phyloP scores from a whole-genome alignment of 2,329 filamentous ascomycete species.

The Fusarium sp. region DNA sequence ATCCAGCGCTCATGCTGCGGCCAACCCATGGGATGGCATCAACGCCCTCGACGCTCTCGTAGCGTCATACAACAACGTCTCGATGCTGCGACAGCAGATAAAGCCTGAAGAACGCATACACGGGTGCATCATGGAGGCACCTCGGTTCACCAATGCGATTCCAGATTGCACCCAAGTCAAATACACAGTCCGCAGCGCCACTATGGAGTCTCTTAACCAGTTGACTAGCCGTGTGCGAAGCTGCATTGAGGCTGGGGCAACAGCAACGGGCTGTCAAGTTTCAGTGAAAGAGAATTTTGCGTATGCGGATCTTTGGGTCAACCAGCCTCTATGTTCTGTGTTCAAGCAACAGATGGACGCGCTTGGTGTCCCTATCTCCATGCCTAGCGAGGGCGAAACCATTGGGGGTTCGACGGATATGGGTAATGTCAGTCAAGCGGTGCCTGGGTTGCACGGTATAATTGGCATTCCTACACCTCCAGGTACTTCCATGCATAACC shows the following conservation, averaged over 20 bases:
- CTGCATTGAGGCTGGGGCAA: background rate
- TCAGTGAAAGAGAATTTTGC: background rate
- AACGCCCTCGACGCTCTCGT: background rate
- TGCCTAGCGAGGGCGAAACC: background rate
- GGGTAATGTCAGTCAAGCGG: background rate
- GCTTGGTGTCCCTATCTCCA: background rate
- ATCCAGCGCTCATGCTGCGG: background rate
- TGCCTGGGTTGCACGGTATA: background rate
- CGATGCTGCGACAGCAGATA: background rate
- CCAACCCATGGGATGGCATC: background rate
- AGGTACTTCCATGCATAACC: background rate
- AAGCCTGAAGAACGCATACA: background rate
- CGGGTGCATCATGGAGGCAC: background rate
- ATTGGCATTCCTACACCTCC: background rate
- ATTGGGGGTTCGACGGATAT: background rate
- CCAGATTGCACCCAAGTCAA: background rate
- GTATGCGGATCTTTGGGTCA: background rate
- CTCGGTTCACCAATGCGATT: background rate
- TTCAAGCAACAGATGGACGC: background rate
- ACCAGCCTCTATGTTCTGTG: background rate
- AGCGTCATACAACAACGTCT: background rate
- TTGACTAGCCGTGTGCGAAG: background rate
- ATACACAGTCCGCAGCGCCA: background rate
- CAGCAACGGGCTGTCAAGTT: background rate
- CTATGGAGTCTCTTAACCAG: background rate